Evolutionary conservation across 1,139 yeast species (phyloP).

Genomic region (Magnusiomyces fungicola): DNA sequence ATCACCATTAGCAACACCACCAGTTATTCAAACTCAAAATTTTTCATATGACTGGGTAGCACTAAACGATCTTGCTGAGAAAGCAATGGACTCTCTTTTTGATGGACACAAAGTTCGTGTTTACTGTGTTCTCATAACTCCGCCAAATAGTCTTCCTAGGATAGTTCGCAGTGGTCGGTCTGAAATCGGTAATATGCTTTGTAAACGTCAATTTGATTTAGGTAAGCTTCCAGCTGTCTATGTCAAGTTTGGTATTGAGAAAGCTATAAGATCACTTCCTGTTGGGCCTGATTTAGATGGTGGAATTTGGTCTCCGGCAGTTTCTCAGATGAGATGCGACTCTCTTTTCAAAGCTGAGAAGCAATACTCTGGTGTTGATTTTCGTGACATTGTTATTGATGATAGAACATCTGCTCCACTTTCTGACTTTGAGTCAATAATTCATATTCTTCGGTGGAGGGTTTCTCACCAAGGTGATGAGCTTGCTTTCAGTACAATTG

Average conservation of each 20-base stretch:
- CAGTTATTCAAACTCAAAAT: conserved; percentile 59
- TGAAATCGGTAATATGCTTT: conserved; percentile 90
- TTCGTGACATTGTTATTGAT: conserved; percentile 65
- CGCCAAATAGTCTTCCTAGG: conserved; percentile 78
- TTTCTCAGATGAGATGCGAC: conserved; percentile 51
- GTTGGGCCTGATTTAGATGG: conserved; percentile 75
- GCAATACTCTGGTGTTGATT: conserved; percentile 77
- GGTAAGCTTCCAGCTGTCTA: conserved; percentile 71
- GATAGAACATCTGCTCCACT: conserved; percentile 68
- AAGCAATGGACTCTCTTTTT: conserved; percentile 61
- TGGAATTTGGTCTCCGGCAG: conserved; percentile 77
- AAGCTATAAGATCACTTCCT: conserved; percentile 62
- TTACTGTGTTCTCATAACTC: conserved; percentile 74
- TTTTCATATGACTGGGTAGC: conserved; percentile 47
- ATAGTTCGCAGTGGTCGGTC: conserved; percentile 75
- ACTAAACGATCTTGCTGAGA: conserved; percentile 66
- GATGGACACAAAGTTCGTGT: conserved; percentile 69
- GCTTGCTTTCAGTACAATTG: conserved; percentile 65
- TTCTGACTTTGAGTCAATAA: conserved; percentile 62
- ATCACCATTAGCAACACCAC: conserved; percentile 56
- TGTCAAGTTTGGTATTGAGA: conserved; percentile 69
- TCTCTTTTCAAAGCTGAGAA: conserved; percentile 43
- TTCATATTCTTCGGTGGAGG: conserved; percentile 74
- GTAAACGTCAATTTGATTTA: conserved; percentile 70
- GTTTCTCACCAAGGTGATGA: conserved; percentile 70